Evolutionary conservation across 768 basidiomycete genomes (phyloP), one percentile per base, ranked within the genome.

Genomic region (Lactarius evosmus): DNA sequence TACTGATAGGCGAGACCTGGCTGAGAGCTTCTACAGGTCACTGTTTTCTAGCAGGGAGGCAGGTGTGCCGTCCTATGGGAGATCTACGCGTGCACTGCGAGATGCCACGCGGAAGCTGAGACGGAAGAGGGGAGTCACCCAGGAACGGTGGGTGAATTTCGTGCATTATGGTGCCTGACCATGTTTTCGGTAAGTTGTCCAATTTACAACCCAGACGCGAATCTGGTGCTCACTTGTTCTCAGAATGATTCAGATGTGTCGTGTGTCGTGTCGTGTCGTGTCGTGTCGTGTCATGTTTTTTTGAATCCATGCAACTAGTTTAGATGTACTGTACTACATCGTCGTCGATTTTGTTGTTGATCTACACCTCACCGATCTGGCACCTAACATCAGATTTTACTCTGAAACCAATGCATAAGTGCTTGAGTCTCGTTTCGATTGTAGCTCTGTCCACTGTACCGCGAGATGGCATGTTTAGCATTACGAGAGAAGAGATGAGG

Each of bases 141-240:
- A 60, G 7, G 27, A 40, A 14, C 59, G 59, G 7, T 65, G 59
- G 63, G 63, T 61, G 14, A 53, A 53, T 16, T 65, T 51, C 29
- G 63, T 61, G 17, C 63, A 65, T 32, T 53, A 55, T 40, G 63
- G 59, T 0, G 59, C 59, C 3, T 65, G 53, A 56, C 12, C 7
- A 1, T 1, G 44, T 11, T 4, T 22, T 22, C 44, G 44, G 44
- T 44, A 0, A 44, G 44, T 12, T n/a, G 4, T 44, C 44, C 9
- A 44, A 9, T n/a, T 2, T 7, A 22, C 44, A 3, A 9, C 19
- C 4, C n/a, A n/a, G 7, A 7, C 41, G n/a, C n/a, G 11, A 12
- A n/a, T 22, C 44, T 44, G n/a, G 8, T 11, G n/a, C 44, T 44
- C 11, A 44, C n/a, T 44, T 11, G 8, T 44, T n/a, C 19, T 22